These are phyloP conservation scores for Colletotrichum tamarilloi DNA, from an alignment of 2,329 filamentous ascomycete genomes.

Conservation along the genomic window DNA sequence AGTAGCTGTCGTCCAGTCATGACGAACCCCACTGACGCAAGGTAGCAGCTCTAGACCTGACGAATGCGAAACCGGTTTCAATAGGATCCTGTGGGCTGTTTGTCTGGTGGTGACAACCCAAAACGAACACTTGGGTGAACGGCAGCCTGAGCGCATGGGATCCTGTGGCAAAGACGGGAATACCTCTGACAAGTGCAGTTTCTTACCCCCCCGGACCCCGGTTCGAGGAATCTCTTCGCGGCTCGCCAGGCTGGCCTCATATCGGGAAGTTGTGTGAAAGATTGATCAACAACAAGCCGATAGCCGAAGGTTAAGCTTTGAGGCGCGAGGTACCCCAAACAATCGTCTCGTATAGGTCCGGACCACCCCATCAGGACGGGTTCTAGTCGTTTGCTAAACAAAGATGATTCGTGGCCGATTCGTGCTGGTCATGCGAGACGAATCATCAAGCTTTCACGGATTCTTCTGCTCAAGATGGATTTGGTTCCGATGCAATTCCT, in stretches of 20 bases:
- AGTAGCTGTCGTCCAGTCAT: slow-evolving; percentile 28
- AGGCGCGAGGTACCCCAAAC: slow-evolving; percentile 7
- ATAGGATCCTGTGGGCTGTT: slow-evolving; percentile 20
- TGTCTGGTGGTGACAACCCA: slow-evolving; percentile 29
- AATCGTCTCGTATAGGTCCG: neutral
- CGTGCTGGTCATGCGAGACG: slow-evolving; percentile 27
- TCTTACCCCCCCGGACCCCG: neutral
- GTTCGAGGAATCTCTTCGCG: neutral
- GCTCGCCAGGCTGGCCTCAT: neutral
- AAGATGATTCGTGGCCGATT: slow-evolving; percentile 14
- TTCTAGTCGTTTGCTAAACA: slow-evolving; percentile 23
- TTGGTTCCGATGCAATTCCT: slow-evolving; percentile 10
- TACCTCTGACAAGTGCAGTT: slow-evolving; percentile 31
- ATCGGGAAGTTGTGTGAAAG: slow-evolving; percentile 3
- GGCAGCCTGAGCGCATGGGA: slow-evolving; percentile 31
- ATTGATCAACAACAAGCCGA: slow-evolving; percentile 16
- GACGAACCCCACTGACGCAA: slow-evolving; percentile 25
- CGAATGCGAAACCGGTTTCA: slow-evolving; percentile 36
- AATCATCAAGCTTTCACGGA: slow-evolving; percentile 2
- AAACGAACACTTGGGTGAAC: slow-evolving; percentile 32
- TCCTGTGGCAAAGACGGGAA: slow-evolving; percentile 18
- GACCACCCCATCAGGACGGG: neutral
- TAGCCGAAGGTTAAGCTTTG: slow-evolving; percentile 30
- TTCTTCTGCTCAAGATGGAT: slow-evolving; percentile 18
- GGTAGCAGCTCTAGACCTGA: slow-evolving; percentile 18